Evolutionary conservation across 169 alveolate species (phyloP).

Genomic region (Perkinsus olseni): DNA sequence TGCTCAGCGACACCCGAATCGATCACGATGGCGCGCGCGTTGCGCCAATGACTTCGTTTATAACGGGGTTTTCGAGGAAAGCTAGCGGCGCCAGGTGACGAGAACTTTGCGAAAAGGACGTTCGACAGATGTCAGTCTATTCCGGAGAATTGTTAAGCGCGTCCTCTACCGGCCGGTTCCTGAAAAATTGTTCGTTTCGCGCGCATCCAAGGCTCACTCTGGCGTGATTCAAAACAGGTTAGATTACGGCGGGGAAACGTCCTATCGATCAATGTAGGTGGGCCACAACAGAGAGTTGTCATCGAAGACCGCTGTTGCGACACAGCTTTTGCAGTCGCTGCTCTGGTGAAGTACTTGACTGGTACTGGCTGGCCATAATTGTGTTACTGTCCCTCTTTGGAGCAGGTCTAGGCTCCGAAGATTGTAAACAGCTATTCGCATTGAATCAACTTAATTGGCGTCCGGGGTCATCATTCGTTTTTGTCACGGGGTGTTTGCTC

Average conservation of each 20-base stretch:
- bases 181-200: not conserved
- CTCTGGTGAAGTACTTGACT: not conserved
- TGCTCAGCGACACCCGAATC: no score
- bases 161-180: no score
- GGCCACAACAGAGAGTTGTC: not conserved
- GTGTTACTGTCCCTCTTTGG: not conserved
- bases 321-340: not conserved
- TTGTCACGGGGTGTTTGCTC: not conserved
- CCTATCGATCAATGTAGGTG: not conserved
- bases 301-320: not conserved
- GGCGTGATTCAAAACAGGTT: not conserved
- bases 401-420: not conserved
- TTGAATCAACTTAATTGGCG: not conserved
- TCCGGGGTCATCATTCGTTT: not conserved
- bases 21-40: no score
- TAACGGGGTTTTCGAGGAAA: no score
- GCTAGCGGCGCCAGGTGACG: no score
- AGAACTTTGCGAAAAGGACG: no score
- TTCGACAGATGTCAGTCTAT: no score
- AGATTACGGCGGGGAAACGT: not conserved
- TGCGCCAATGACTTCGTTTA: no score
- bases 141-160: no score
- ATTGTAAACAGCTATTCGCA: not conserved
- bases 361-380: not conserved
- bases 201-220: not conserved